These are phyloP conservation scores for Pichia cephalocereana DNA, from an alignment of 805 yeast genomes.

Conservation along the genomic window DNA sequence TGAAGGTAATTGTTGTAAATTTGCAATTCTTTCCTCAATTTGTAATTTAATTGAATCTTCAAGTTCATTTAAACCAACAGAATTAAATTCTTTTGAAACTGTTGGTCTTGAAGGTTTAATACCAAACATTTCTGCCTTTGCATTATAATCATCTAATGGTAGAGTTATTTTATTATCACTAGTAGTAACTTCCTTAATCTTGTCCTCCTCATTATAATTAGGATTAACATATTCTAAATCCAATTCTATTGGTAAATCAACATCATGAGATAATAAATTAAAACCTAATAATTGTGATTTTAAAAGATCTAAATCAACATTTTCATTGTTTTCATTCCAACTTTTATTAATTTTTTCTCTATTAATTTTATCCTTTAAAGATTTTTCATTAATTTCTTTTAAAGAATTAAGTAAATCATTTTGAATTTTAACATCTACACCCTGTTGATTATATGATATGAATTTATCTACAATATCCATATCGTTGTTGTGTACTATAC, in stretches of 20 bases:
- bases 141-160: conserved; percentile 23
- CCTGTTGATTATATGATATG: no score
- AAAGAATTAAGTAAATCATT: conserved; percentile 33
- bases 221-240: conserved; percentile 28
- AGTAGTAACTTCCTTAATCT: background rate
- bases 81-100: conserved; percentile 28
- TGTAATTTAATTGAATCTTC: conserved; percentile 48
- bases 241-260: conserved; percentile 50
- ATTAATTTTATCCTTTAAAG: conserved; percentile 19
- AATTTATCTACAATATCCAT: background rate
- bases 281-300: conserved; percentile 54
- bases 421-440: background rate
- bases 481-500: conserved; percentile 9
- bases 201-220: background rate
- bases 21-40: conserved; percentile 47
- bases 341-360: conserved; percentile 20
- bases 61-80: conserved; percentile 40
- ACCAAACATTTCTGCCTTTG: conserved; percentile 35
- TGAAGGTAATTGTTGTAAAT: conserved; percentile 59
- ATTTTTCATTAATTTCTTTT: conserved; percentile 25
- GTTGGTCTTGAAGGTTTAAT: conserved; percentile 21
- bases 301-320: conserved; percentile 38
- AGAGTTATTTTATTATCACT: conserved; percentile 3
- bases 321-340: conserved; percentile 19
- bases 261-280: conserved; percentile 54